Base-by-base conservation (phyloP, 768 basidiomycete genomes). In the Lactifluus rugatus region DNA sequence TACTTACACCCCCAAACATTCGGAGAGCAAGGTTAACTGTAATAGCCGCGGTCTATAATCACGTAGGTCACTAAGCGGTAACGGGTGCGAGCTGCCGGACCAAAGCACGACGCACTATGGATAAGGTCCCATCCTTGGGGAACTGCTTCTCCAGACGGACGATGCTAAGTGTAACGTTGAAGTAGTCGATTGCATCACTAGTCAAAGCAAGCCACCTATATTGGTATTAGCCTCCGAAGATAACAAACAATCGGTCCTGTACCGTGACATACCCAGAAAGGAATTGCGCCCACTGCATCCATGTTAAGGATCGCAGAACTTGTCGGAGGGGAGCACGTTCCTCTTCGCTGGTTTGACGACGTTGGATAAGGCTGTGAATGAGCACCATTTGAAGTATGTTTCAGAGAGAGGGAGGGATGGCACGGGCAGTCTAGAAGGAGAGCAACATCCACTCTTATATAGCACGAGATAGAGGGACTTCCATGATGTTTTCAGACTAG, bases 11-110 rank as follows among this genome's bases (percentile, higher is more conserved):
- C 31, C 87, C 87, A 49, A 79, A 74, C 3, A 88, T 86, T 58
- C 94, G 82, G 77, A 96, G 87, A 21, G 96, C 80, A 1, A 95
- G 76, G 0, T 93, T 96, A 46, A 96, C 76, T 9, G 94, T 94
- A 67, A 97, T 92, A 2, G 89, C 79, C 17, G 83, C 83, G 52
- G 88, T 88, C 78, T 78, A 56, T 25, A 47, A 13, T 34, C 13
- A 13, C 48, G 8, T 34, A 2, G 7, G 16, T 52, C 28, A 44
- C 21, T 13, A 13, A 44, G 19, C 6, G 8, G 41, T 31, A 13
- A 58, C 45, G 47, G 36, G 32, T 21, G 19, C n/a, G 45, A 48
- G 39, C 7, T n/a, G 1, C 25, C 21, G 19, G 8, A 25, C 23
- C 25, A 23, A 17, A 48, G 16, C 37, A 26, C n/a, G 28, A 67